These are phyloP conservation scores for Pneumocystis oryctolagi DNA, from an alignment of 1,139 yeast species.

Conservation along the genomic window DNA sequence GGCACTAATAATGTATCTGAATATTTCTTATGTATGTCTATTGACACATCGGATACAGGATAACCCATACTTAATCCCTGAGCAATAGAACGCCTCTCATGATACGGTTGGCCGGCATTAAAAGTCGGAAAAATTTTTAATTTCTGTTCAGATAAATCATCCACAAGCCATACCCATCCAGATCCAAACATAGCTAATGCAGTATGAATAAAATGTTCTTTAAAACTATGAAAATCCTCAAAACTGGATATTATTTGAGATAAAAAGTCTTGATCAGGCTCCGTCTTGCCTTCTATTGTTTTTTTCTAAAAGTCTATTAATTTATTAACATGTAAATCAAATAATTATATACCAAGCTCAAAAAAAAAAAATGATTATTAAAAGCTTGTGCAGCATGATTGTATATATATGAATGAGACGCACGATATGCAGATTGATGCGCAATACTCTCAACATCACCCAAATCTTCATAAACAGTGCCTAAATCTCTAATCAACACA, in stretches of 20 bases:
- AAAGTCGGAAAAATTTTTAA: conserved; percentile 50
- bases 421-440: conserved; percentile 54
- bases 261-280: not conserved
- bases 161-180: conserved; percentile 86
- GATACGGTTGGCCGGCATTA: conserved; percentile 83
- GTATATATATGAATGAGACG: conserved; percentile 56
- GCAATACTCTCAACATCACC: conserved; percentile 39
- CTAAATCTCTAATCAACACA: conserved; percentile 32
- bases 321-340: not conserved
- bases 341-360: conserved; percentile 27
- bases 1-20: conserved; percentile 33
- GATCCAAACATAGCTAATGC: conserved; percentile 49
- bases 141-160: conserved; percentile 45
- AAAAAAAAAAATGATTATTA: conserved; percentile 79
- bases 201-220: conserved; percentile 36
- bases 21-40: conserved; percentile 1
- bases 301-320: not conserved
- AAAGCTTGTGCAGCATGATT: conserved; percentile 85
- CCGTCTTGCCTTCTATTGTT: conserved; percentile 7
- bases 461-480: conserved; percentile 62
- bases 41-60: conserved; percentile 23
- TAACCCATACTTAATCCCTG: conserved; percentile 62
- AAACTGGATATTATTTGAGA: conserved; percentile 25
- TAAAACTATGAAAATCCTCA: conserved; percentile 35
- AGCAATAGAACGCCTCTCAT: conserved; percentile 57